These are phyloP conservation scores for Barbatosphaeria neglecta DNA, from an alignment of 495 filamentous ascomycete species.

Conservation along the genomic window DNA sequence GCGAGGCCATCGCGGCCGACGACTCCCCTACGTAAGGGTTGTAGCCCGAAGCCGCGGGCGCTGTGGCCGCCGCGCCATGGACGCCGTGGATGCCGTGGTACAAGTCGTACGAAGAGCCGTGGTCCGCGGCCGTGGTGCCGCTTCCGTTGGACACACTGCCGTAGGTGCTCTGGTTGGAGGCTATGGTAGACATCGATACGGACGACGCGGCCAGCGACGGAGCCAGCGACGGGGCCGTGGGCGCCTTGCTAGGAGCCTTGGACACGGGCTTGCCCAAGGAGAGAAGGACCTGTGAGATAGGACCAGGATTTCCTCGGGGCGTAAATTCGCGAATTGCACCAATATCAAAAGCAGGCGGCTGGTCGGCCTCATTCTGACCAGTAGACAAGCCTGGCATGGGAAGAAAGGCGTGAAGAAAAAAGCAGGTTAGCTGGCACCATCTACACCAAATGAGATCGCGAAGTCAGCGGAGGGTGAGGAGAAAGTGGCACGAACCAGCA, in stretches of 20 bases:
- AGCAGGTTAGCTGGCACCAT: background rate
- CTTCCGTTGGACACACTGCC: constrained; percentile 39
- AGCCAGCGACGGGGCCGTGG: too few species aligned
- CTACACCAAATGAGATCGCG: too few species aligned
- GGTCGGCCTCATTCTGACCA: too few species aligned
- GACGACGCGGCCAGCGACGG: background rate
- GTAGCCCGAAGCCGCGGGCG: constrained; percentile 38
- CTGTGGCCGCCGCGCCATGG: too few species aligned
- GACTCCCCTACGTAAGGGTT: constrained; percentile 60
- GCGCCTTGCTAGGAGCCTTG: background rate
- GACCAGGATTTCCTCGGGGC: too few species aligned
- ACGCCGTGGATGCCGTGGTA: constrained; percentile 50
- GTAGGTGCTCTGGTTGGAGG: constrained; percentile 31
- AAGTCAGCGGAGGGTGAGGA: constrained; percentile 1
- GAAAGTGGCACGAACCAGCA: constrained; percentile 20
- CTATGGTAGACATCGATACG: background rate
- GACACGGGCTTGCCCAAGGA: too few species aligned
- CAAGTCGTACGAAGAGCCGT: constrained; percentile 38
- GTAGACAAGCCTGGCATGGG: too few species aligned
- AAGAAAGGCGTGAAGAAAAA: too few species aligned
- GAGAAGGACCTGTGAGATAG: too few species aligned
- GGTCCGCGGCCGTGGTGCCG: background rate
- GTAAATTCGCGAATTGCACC: too few species aligned
- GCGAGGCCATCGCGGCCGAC: constrained; percentile 29
- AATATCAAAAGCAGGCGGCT: too few species aligned